phyloP scores from a whole-genome alignment of 2,329 filamentous ascomycete genomes.

The Colletotrichum limetticola region DNA sequence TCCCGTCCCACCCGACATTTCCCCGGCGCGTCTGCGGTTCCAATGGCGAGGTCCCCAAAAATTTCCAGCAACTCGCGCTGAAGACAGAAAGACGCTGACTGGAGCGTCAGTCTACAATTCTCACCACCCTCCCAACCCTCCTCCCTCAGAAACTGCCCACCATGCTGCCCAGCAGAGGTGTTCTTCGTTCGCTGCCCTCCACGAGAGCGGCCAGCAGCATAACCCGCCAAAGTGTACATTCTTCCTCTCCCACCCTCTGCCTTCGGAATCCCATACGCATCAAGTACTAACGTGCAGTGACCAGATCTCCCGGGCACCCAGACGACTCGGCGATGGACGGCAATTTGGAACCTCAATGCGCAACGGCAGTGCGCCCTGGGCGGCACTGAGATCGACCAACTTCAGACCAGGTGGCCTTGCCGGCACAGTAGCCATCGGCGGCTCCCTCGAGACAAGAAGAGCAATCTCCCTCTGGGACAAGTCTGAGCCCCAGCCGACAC shows the following conservation, averaged over 20 bases:
- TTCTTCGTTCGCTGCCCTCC: conserved; percentile 51
- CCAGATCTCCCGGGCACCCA: conserved; percentile 38
- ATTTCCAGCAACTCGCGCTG: conserved; percentile 37
- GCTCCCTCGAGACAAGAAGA: conserved; percentile 33
- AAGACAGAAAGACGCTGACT: neutral
- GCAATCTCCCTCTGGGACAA: conserved; percentile 35
- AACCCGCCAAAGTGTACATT: conserved; percentile 43
- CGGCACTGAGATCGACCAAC: conserved; percentile 12
- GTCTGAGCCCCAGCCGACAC: conserved; percentile 28
- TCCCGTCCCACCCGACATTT: conserved; percentile 45
- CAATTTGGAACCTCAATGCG: conserved; percentile 46
- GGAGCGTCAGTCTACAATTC: conserved; percentile 14
- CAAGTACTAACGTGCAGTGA: conserved; percentile 7
- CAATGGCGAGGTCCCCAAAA: conserved; percentile 39
- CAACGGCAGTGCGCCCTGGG: conserved; percentile 16
- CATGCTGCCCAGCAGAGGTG: conserved; percentile 59
- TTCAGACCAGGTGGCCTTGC: conserved; percentile 17
- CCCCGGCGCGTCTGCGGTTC: conserved; percentile 42
- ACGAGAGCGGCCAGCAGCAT: conserved; percentile 41
- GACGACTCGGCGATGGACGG: conserved; percentile 47
- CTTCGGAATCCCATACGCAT: neutral
- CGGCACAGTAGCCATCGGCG: conserved; percentile 45
- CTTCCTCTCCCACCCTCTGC: neutral
- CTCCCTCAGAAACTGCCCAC: conserved; percentile 37
- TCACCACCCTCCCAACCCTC: conserved; percentile 34